Evolutionary conservation across 148 eudicot genomes (phyloP), one percentile per base, ranked within the genome.

Genomic region (Amaranthus palmeri): DNA sequence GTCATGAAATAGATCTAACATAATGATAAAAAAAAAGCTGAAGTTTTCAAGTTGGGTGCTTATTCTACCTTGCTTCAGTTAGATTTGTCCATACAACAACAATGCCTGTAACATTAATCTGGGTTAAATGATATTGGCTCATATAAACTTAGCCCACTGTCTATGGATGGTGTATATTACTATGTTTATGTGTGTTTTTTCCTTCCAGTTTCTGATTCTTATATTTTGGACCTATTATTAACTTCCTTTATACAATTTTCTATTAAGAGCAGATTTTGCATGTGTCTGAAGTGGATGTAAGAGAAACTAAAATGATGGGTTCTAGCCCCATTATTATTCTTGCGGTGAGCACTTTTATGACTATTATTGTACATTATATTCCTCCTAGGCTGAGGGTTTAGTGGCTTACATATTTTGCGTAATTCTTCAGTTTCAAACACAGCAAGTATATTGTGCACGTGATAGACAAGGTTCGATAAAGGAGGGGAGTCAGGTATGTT

Each of bases 231-330:
- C 14, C 53, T 58, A 11, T 70, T 36, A 44, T 65, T 10, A 14
- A n/a, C 25, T 36, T 47, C 51, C 14, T 25, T 56, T 25, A 47
- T 25, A 18, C 64, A 10, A 68, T 45, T 54, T 57, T 72, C 48
- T 70, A 49, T 4, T 69, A 50, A 54, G 61, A 72, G 79, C 93
- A 95, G 98, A 95, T 95, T 79, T 74, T 91, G 72, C 98, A 95
- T 76, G 69, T 91, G 62, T 89, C 93, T 43, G 98, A 95, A 47
- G 88, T 81, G 64, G 96, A 91, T 61, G 86, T 91, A 50, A 82
- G 85, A 78, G 98, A 89, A 83, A 95, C 93, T 66, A 91, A 91
- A 80, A 91, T 95, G 96, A 88, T 89, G 97, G 98, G 98, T 52
- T 83, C 77, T 62, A 89, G 86, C 68, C 98, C 98, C 58, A 78